Conservation (phyloP, 2,329 filamentous ascomycete genomes). For the Bipolaris zeicola region DNA sequence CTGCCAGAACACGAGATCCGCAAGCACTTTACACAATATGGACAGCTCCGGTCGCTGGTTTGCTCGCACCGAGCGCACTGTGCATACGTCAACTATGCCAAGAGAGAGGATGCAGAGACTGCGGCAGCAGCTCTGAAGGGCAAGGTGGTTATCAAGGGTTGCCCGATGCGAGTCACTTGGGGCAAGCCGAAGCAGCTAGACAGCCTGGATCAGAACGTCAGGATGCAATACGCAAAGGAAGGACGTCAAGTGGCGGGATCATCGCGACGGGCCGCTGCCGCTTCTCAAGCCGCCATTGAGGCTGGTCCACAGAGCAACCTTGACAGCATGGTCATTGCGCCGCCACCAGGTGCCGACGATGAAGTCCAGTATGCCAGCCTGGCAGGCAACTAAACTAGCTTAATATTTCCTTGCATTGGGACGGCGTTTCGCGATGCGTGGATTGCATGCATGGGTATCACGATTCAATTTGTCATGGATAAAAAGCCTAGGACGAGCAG, state of each 20-base stretch:
- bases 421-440: constrained; percentile 31
- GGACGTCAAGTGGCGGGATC: constrained; percentile 58
- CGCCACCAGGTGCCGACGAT: constrained; percentile 79
- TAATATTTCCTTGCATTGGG: constrained; percentile 23
- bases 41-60: constrained; percentile 88
- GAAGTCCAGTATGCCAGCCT: constrained; percentile 86
- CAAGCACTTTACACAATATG: constrained; percentile 86
- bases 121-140: constrained; percentile 87
- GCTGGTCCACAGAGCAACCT: constrained; percentile 50
- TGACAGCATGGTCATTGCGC: constrained; percentile 62
- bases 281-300: constrained; percentile 49
- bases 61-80: constrained; percentile 98
- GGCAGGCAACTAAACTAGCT: constrained; percentile 75
- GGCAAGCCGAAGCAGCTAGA: constrained; percentile 90
- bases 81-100: constrained; percentile 93
- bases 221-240: constrained; percentile 79
- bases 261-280: constrained; percentile 36
- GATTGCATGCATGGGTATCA: constrained; percentile 38
- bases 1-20: constrained; percentile 90
- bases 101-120: constrained; percentile 80
- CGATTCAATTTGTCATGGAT: constrained; percentile 28
- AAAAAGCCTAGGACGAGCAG: constrained; percentile 45
- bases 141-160: constrained; percentile 86
- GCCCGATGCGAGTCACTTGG: constrained; percentile 89
- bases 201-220: constrained; percentile 85